phyloP scores from a whole-genome alignment of 108 stramenopile species.

The Nannochloropsis oceanica region DNA sequence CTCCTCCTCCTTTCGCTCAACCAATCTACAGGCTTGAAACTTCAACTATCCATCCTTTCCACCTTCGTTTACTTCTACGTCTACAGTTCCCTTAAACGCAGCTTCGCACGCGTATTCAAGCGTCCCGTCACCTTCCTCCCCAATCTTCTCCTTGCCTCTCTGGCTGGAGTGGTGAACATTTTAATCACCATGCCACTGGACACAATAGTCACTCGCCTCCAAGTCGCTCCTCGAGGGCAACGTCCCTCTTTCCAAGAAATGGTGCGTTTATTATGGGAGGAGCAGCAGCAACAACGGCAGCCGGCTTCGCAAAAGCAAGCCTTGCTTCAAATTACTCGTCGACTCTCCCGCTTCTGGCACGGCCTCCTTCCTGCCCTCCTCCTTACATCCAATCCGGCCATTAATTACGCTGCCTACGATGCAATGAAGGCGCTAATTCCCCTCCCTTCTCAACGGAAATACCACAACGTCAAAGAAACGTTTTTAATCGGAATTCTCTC shows the following conservation, averaged over 20 bases:
- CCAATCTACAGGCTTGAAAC: not conserved
- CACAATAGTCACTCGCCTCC: constrained; percentile 56
- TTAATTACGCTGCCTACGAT: constrained; percentile 79
- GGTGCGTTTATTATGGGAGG: not conserved
- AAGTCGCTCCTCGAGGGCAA: constrained; percentile 16
- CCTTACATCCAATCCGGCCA: constrained; percentile 77
- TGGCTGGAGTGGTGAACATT: constrained; percentile 67
- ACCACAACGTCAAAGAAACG: constrained; percentile 2
- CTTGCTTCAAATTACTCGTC: not conserved
- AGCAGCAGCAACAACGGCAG: not conserved
- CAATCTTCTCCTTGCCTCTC: constrained; percentile 58
- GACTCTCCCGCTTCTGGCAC: constrained; percentile 50
- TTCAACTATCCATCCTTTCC: constrained; percentile 35
- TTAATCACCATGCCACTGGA: constrained; percentile 70
- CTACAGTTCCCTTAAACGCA: constrained; percentile 50
- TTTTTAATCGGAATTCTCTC: constrained; percentile 23
- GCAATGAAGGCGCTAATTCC: constrained; percentile 43
- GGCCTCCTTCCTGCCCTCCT: constrained; percentile 66
- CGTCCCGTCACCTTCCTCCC: constrained; percentile 23
- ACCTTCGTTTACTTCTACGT: constrained; percentile 73
- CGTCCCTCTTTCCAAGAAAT: not conserved
- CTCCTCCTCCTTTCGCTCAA: too few relatives aligned
- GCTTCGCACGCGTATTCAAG: constrained; percentile 24
- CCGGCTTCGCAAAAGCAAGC: not conserved
- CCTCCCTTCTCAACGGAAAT: not conserved